Base-by-base conservation (phyloP, 129 eudicot species). In the Mikania micrantha region DNA sequence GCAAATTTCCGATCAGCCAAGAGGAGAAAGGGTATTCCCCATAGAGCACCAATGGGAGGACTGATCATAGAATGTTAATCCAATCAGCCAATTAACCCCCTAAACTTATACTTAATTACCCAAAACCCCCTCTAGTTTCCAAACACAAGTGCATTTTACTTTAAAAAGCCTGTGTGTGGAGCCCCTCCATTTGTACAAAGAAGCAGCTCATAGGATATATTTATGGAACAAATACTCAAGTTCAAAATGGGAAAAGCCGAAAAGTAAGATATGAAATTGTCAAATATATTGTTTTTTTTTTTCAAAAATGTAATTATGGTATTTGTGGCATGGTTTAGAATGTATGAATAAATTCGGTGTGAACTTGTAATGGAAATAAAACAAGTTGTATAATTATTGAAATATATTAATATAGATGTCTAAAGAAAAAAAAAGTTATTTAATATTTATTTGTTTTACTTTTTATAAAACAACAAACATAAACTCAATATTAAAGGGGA, bases 21-120 rank as follows among this genome's bases (percentile, higher is more conserved):
- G 78, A 66, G 98, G 76, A 85, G 98, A 57, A 91, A 91, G 91
- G 98, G 98, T 3, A 88, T 84, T 60, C 98, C 98, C 42, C 98
- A 86, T 60, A 88, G 98, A 80, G 96, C 98, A 71, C 98, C 98
- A 61, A 84, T 78, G 77, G 90, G 97, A 25, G 90, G 95, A 58
- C 82, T 83, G 20, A 57, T 78, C 22, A 81, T 92, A 50, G 88
- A 85, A 69, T 74, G 80, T 67, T 75, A 12, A 67, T 67, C 38
- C 63, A 57, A 1, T 13, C 39, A 29, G 21, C 16, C 74, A 39
- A 38, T 32, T 31, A 36, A 20, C 69, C 39, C 70, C 71, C 64
- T 61, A 65, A 35, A 48, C 48, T 67, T 72, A 67, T 72, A 65
- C 66, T 31, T 64, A 57, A 64, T 64, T 72, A 67, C 71, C 48